A percentile compares a stretch with the other conserved stretches of the same genome.
These are phyloP conservation scores for Jamesozyma hellenica DNA, from an alignment of 805 yeast genomes.

Conservation along the genomic window DNA sequence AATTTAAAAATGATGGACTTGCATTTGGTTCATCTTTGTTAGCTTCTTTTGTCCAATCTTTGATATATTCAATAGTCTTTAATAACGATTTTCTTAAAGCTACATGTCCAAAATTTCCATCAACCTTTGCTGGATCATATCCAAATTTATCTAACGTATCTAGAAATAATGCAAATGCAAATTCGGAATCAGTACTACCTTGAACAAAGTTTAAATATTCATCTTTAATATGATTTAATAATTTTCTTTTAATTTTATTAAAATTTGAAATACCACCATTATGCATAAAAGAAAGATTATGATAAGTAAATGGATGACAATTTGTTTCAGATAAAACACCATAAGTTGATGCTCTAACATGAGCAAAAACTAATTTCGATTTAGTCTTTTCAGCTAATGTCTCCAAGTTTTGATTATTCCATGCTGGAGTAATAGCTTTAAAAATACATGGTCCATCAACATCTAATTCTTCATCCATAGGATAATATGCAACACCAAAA, in stretches of 20 bases:
- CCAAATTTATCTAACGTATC: conserved; percentile 73
- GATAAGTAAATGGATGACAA: conserved; percentile 91
- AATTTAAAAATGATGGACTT: conserved; percentile 81
- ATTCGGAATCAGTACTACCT: conserved; percentile 94
- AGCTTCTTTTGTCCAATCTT: conserved; percentile 65
- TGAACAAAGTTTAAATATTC: conserved; percentile 72
- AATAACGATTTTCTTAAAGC: conserved; percentile 58
- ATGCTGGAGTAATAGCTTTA: conserved; percentile 94
- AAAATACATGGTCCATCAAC: conserved; percentile 77
- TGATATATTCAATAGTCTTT: conserved; percentile 63
- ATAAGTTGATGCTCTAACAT: conserved; percentile 91
- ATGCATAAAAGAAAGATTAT: conserved; percentile 90
- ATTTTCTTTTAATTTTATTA: conserved; percentile 55
- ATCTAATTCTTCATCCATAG: conserved; percentile 44
- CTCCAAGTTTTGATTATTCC: conserved; percentile 90
- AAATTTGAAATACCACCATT: conserved; percentile 85
- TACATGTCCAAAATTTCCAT: conserved; percentile 42
- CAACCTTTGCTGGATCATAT: conserved; percentile 46
- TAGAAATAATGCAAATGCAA: conserved; percentile 81
- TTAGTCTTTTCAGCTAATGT: conserved; percentile 81
- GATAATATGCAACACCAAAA: conserved; percentile 92
- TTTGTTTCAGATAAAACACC: conserved; percentile 92
- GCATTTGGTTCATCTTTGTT: conserved; percentile 13
- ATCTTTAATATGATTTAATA: conserved; percentile 67
- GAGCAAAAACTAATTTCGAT: conserved; percentile 80